Evolutionary conservation across 1,139 yeast species (phyloP).

Genomic region (Dujonia santamariae): DNA sequence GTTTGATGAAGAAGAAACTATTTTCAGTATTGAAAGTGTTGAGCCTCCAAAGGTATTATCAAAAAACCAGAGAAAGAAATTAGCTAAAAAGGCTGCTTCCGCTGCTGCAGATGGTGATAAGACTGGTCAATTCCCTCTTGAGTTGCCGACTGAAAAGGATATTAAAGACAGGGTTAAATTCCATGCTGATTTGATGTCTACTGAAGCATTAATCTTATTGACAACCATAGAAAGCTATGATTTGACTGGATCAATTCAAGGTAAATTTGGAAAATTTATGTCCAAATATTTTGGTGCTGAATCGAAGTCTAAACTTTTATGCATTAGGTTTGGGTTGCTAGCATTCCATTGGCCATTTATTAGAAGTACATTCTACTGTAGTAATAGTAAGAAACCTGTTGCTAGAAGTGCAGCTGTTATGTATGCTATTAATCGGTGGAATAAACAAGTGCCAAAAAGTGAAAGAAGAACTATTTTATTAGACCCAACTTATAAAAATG

Average conservation of each 20-base stretch:
- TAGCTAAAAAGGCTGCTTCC: slow-evolving; percentile 23
- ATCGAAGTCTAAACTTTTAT: slow-evolving; percentile 26
- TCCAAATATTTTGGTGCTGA: slow-evolving; percentile 26
- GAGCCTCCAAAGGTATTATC: slow-evolving; percentile 23
- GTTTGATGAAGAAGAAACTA: slow-evolving; percentile 17
- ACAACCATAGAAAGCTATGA: slow-evolving; percentile 37
- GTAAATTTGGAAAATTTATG: slow-evolving; percentile 23
- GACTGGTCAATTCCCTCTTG: slow-evolving; percentile 8
- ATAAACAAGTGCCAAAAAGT: slow-evolving; percentile 17
- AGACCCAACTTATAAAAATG: slow-evolving; percentile 37
- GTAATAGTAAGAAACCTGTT: slow-evolving; percentile 35
- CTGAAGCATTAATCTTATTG: slow-evolving; percentile 39
- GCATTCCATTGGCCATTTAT: slow-evolving; percentile 50
- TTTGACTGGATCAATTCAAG: slow-evolving; percentile 29
- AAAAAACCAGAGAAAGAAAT: slow-evolving; percentile 33
- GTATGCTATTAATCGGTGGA: slow-evolving; percentile 37
- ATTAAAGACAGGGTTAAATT: slow-evolving; percentile 17
- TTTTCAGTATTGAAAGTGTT: slow-evolving; percentile 8
- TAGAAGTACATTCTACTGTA: slow-evolving; percentile 36
- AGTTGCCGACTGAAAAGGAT: slow-evolving; percentile 12
- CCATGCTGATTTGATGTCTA: slow-evolving; percentile 30
- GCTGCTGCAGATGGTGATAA: slow-evolving; percentile 13
- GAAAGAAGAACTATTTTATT: slow-evolving; percentile 33
- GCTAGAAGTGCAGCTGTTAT: slow-evolving; percentile 40
- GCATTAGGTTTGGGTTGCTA: slow-evolving; percentile 36